Conservation (phyloP, 345 rosid genomes). For the Alliaria petiolata region DNA sequence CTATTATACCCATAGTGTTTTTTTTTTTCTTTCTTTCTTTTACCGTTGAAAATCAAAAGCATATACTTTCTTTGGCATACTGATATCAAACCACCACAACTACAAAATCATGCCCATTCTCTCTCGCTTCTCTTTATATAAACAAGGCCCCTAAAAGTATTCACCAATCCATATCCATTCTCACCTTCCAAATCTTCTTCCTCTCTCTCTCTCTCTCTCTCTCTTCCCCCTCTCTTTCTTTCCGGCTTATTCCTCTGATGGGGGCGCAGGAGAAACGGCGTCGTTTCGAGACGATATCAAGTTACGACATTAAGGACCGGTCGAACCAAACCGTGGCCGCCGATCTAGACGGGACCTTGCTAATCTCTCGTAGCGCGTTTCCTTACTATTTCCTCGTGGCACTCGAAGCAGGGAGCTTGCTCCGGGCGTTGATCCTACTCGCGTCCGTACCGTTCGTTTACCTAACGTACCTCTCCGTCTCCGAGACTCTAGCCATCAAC, state of each 20-base stretch:
- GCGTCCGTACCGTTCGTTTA: constrained; percentile 71
- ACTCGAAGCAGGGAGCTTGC: constrained; percentile 79
- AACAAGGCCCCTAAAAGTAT: constrained; percentile 21
- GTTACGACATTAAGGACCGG: constrained; percentile 52
- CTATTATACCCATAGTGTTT: background rate
- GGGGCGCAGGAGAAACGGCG: constrained; percentile 39
- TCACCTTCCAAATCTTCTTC: constrained; percentile 28
- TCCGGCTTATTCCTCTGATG: constrained; percentile 34
- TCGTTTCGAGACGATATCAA: constrained; percentile 49
- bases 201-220: constrained; percentile 4
- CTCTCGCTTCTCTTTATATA: constrained; percentile 27
- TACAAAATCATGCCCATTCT: constrained; percentile 26
- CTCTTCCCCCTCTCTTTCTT: background rate
- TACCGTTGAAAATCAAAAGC: constrained; percentile 18
- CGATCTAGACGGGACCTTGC: constrained; percentile 81
- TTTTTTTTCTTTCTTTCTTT: background rate
- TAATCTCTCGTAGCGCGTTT: constrained; percentile 71
- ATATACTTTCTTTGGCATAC: constrained; percentile 15
- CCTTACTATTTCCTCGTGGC: constrained; percentile 88
- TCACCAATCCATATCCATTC: constrained; percentile 17
- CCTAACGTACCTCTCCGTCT: constrained; percentile 49
- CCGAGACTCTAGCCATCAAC: constrained; percentile 66
- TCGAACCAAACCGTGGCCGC: constrained; percentile 77
- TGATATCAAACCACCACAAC: constrained; percentile 34
- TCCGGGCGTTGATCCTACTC: constrained; percentile 60